Conservation (phyloP, 2,329 filamentous ascomycete species). For the Monilinia fructigena region DNA sequence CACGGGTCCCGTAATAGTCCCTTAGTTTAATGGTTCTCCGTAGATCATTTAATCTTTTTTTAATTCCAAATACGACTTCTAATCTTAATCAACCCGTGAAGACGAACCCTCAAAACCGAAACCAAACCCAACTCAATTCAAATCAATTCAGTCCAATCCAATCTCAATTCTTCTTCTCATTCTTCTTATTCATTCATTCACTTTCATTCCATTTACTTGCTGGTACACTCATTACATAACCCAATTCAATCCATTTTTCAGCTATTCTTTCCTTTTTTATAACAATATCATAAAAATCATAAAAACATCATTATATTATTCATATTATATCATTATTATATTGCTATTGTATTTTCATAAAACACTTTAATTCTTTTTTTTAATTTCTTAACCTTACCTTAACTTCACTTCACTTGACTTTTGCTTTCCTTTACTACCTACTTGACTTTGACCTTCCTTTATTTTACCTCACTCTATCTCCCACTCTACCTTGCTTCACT, state of each 20-base stretch:
- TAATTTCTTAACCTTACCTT: neutral
- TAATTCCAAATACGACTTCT: neutral
- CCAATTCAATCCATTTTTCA: no score
- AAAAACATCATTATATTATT: no score
- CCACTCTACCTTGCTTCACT: neutral
- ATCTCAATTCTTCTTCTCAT: slow-evolving; percentile 4
- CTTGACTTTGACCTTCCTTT: neutral
- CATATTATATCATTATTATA: no score
- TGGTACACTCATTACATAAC: no score
- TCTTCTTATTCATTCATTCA: no score
- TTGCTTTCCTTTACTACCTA: neutral
- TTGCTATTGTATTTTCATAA: no score
- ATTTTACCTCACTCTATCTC: neutral
- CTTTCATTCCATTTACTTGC: no score
- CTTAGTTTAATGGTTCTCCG: neutral
- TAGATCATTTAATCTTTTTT: slow-evolving; percentile 16
- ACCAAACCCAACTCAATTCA: neutral
- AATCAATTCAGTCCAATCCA: neutral
- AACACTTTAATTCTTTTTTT: neutral
- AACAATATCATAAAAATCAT: no score
- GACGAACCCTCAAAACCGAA: neutral
- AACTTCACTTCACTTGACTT: neutral
- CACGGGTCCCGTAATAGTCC: no score
- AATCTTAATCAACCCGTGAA: neutral
- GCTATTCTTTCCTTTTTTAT: no score